These are phyloP conservation scores for Euptelea pleiosperma DNA, from an alignment of 164 flowering plant genomes.

Conservation along the genomic window DNA sequence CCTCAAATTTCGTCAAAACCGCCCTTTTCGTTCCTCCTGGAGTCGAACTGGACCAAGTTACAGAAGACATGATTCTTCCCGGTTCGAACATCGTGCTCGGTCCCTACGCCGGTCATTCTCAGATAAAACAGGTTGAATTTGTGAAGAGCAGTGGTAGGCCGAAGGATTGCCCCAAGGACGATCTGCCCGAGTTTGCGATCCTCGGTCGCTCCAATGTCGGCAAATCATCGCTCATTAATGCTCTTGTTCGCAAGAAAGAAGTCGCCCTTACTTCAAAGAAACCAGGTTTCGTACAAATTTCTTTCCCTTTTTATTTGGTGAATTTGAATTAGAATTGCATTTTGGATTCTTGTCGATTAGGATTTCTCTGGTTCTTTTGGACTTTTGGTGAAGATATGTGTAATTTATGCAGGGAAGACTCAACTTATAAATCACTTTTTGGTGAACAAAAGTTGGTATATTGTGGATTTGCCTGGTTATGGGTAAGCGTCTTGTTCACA, in stretches of 20 bases:
- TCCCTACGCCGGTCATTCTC: constrained; percentile 87
- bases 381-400: constrained; percentile 1
- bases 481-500: constrained; percentile 44
- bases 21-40: constrained; percentile 82
- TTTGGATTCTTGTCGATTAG: constrained; percentile 9
- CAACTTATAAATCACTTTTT: constrained; percentile 92
- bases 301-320: background rate
- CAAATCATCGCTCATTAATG: constrained; percentile 85
- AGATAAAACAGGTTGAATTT: constrained; percentile 77
- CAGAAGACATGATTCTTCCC: constrained; percentile 71
- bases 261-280: constrained; percentile 96
- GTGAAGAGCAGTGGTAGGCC: constrained; percentile 73
- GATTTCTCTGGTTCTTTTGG: background rate
- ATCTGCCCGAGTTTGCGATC: constrained; percentile 80
- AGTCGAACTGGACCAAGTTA: constrained; percentile 61
- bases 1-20: constrained; percentile 31
- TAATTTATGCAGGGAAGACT: constrained; percentile 74
- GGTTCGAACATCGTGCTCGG: constrained; percentile 92
- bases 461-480: constrained; percentile 97
- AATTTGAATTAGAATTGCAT: background rate
- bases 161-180: constrained; percentile 79
- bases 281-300: constrained; percentile 52
- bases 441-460: constrained; percentile 88
- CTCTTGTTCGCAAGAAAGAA: constrained; percentile 71
- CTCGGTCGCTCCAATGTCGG: constrained; percentile 94